Percentiles rank a stretch among this genome's conserved stretches.
phyloP scores from a whole-genome alignment of 208 protist genomes.

The Acanthamoeba polyphaga region DNA sequence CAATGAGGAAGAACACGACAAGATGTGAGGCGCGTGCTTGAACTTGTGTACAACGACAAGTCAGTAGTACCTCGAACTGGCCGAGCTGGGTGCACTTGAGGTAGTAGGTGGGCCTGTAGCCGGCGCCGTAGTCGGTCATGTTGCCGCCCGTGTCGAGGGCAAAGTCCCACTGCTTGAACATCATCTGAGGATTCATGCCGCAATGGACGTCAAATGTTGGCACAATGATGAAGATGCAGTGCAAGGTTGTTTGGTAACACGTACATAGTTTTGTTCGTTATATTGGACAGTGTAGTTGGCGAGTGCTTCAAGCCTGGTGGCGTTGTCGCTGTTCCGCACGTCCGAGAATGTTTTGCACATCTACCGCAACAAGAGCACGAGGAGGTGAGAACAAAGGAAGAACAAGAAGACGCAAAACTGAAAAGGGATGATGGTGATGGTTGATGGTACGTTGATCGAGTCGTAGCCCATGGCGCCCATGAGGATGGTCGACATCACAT shows the following conservation, averaged over 20 bases:
- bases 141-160: slow-evolving; percentile 28
- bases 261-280: not conserved
- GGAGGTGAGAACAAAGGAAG: not conserved
- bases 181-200: not conserved
- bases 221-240: not conserved
- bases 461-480: slow-evolving; percentile 1
- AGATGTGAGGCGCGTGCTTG: not conserved
- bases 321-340: slow-evolving; percentile 38
- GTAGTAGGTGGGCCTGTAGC: slow-evolving; percentile 73
- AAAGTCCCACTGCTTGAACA: slow-evolving; percentile 40
- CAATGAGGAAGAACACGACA: not conserved
- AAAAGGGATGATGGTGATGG: not conserved
- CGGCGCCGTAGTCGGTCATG: not conserved
- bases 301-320: not conserved
- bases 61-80: slow-evolving; percentile 45
- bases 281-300: not conserved
- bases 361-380: not conserved
- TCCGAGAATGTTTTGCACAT: slow-evolving; percentile 2
- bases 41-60: not conserved
- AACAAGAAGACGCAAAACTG: not conserved
- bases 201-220: no score
- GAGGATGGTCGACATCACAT: slow-evolving; percentile 61
- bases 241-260: not conserved
- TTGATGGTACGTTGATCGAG: not conserved
- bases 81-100: slow-evolving; percentile 72